phyloP scores from a whole-genome alignment of 257 asterid genomes.

The Solanum sejunctum region DNA sequence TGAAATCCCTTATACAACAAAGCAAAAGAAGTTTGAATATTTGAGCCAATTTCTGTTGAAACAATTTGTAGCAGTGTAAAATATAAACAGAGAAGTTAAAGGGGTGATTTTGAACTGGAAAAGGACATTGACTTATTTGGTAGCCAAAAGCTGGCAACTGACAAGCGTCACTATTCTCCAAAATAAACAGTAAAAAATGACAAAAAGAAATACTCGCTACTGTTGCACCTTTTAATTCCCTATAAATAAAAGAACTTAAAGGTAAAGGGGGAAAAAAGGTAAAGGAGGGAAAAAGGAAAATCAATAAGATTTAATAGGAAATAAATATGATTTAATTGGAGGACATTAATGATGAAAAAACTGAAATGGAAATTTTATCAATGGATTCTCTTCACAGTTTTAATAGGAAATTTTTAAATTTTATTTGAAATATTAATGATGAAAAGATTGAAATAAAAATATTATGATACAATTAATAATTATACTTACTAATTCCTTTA shows the following conservation, averaged over 20 bases:
- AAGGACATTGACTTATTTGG: background rate
- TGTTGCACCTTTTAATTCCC: background rate
- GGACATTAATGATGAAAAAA: background rate
- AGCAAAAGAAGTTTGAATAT: background rate
- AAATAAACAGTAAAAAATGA: background rate
- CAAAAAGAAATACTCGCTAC: background rate
- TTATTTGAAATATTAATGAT: background rate
- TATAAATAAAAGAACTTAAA: background rate
- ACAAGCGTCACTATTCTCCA: background rate
- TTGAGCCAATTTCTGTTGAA: background rate
- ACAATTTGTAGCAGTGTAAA: background rate
- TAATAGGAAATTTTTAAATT: background rate
- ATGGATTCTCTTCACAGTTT: background rate
- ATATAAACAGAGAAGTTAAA: background rate
- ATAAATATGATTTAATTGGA: background rate
- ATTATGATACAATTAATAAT: background rate
- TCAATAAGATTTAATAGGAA: background rate
- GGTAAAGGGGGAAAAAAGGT: background rate
- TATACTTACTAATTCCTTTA: background rate
- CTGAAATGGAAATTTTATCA: background rate
- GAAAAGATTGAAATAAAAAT: background rate
- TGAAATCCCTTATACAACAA: slow-evolving; percentile 4
- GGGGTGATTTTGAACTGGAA: background rate
- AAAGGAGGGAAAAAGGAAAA: background rate
- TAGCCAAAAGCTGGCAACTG: background rate